A percentile compares a stretch with the other conserved stretches of the same genome.
Conservation (phyloP, 2,329 filamentous ascomycete species). For the Fusarium keratoplasticum region DNA sequence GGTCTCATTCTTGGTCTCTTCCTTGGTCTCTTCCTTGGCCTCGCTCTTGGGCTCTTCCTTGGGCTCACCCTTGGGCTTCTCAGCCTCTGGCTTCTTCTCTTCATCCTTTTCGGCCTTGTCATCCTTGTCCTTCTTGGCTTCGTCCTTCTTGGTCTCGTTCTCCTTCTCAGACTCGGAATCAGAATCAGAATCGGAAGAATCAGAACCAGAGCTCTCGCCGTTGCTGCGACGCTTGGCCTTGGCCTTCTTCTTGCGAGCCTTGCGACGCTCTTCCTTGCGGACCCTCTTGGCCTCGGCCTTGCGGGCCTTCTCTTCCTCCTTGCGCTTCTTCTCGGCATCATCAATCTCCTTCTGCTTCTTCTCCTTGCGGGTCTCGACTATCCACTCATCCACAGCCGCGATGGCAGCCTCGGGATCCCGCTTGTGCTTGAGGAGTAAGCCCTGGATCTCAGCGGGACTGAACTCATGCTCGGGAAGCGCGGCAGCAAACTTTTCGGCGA, state of each 20-base stretch:
- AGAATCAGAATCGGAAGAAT: constrained; percentile 37
- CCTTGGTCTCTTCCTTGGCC: neutral
- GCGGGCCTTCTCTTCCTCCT: constrained; percentile 49
- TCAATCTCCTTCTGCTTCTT: constrained; percentile 59
- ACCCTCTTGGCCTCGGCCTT: constrained; percentile 47
- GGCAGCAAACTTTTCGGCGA: constrained; percentile 62
- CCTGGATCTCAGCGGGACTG: constrained; percentile 71
- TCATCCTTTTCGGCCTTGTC: constrained; percentile 20
- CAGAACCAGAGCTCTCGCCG: constrained; percentile 38
- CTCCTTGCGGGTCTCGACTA: constrained; percentile 61
- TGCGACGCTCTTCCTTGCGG: constrained; percentile 41
- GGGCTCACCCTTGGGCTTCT: neutral
- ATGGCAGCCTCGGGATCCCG: constrained; percentile 62
- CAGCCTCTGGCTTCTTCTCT: neutral
- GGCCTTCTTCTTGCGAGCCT: constrained; percentile 40
- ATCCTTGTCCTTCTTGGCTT: constrained; percentile 27
- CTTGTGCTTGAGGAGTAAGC: constrained; percentile 68
- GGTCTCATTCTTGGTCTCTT: neutral
- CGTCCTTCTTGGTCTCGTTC: constrained; percentile 31
- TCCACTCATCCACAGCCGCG: constrained; percentile 60
- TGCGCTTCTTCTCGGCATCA: constrained; percentile 55
- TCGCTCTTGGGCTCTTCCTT: constrained; percentile 1
- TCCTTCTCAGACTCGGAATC: constrained; percentile 40
- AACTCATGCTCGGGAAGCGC: constrained; percentile 67
- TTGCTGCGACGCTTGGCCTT: constrained; percentile 39